Percentiles rank a stretch among this genome's conserved stretches.
phyloP scores from a whole-genome alignment of 805 yeast genomes.

The Metschnikowia bowlesiae region DNA sequence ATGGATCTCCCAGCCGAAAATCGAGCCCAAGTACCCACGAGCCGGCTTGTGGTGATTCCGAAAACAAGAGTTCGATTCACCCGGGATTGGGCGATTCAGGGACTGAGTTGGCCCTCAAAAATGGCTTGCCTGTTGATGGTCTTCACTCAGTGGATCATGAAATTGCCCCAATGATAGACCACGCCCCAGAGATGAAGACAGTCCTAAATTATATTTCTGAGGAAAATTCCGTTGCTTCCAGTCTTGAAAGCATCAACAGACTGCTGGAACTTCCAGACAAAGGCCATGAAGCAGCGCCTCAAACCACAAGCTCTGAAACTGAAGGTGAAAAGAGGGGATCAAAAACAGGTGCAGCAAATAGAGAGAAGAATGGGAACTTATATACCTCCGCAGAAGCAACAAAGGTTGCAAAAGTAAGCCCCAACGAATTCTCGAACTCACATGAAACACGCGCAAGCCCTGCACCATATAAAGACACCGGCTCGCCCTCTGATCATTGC shows the following conservation, averaged over 20 bases:
- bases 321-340: not conserved
- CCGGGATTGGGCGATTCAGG: not conserved
- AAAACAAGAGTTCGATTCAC: not conserved
- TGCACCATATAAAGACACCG: not conserved
- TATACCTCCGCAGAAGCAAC: not conserved
- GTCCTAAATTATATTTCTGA: not conserved
- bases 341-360: not conserved
- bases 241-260: not conserved
- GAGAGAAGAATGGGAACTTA: not conserved
- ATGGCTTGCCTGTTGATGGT: not conserved
- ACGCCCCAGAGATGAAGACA: not conserved
- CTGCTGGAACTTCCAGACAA: not conserved
- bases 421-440: not conserved
- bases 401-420: not conserved
- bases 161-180: not conserved
- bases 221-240: not conserved
- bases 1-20: not conserved
- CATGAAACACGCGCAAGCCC: slow-evolving; percentile 4
- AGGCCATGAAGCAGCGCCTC: not conserved
- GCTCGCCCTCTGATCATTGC: not conserved
- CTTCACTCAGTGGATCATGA: not conserved
- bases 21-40: not conserved
- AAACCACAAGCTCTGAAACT: not conserved
- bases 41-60: slow-evolving; percentile 1
- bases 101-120: not conserved